These are phyloP conservation scores for Aegilops umbellulata DNA, from an alignment of 176 grass and related monocot species.

Conservation along the genomic window DNA sequence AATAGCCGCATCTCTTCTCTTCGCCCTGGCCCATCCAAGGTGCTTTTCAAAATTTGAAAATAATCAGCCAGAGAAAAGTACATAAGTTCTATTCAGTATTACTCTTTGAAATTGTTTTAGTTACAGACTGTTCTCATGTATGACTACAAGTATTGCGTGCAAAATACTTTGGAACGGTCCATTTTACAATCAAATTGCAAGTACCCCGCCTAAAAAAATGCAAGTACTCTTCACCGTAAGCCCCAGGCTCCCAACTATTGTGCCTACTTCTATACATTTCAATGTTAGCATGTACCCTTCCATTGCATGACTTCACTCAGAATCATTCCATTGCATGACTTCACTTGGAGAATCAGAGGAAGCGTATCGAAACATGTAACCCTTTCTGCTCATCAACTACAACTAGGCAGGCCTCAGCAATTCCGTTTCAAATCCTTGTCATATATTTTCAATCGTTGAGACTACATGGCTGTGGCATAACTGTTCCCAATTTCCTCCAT, in stretches of 20 bases:
- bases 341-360: not conserved
- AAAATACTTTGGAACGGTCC: not conserved
- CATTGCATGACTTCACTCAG: not conserved
- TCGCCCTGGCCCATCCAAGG: not conserved
- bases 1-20: too few species aligned
- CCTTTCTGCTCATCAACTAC: not conserved
- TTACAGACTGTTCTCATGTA: not conserved
- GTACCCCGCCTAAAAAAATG: not conserved
- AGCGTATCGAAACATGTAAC: not conserved
- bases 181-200: not conserved
- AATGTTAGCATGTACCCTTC: not conserved
- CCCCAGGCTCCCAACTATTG: not conserved
- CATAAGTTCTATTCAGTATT: not conserved
- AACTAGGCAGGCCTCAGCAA: not conserved
- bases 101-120: not conserved
- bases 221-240: not conserved
- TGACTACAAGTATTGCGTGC: not conserved
- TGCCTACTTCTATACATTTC: not conserved
- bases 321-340: too few species aligned
- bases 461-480: constrained; percentile 43
- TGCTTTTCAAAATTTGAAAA: not conserved
- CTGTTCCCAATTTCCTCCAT: constrained; percentile 37
- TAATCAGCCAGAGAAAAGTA: not conserved
- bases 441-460: constrained; percentile 10
- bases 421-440: too few species aligned